These are phyloP conservation scores for Thermomyces lanuginosus DNA, from an alignment of 2,329 filamentous ascomycete species.

Conservation along the genomic window DNA sequence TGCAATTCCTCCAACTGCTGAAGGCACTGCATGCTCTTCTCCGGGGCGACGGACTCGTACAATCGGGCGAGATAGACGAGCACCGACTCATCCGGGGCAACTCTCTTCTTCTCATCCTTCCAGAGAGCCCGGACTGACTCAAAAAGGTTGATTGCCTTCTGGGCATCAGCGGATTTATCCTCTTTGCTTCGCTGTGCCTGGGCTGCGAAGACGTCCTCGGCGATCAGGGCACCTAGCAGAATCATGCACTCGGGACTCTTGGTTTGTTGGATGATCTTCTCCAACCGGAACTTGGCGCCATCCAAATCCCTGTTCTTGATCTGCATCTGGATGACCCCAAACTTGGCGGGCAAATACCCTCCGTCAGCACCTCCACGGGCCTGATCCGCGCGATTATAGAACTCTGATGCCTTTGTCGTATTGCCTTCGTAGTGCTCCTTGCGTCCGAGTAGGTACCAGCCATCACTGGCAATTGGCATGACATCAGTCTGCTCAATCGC, in stretches of 20 bases:
- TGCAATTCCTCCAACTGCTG: conserved; percentile 86
- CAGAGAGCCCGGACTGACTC: conserved; percentile 74
- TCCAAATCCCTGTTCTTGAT: conserved; percentile 71
- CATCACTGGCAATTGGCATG: conserved; percentile 90
- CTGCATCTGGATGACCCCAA: conserved; percentile 78
- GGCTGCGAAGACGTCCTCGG: conserved; percentile 77
- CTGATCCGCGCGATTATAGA: conserved; percentile 78
- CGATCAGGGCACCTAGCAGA: conserved; percentile 76
- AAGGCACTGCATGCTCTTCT: conserved; percentile 82
- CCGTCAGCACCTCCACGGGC: conserved; percentile 80
- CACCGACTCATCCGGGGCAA: conserved; percentile 68
- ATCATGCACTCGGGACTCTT: conserved; percentile 81
- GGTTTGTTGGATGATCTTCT: conserved; percentile 81
- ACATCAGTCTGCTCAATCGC: conserved; percentile 93
- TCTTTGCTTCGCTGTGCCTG: conserved; percentile 68
- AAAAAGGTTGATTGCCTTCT: conserved; percentile 70
- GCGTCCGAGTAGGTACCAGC: conserved; percentile 85
- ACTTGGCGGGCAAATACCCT: conserved; percentile 85
- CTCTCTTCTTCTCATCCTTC: conserved; percentile 81
- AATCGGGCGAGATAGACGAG: conserved; percentile 80
- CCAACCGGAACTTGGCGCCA: conserved; percentile 80
- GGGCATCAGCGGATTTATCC: conserved; percentile 69
- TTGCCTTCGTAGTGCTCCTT: conserved; percentile 79
- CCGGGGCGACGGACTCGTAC: conserved; percentile 70
- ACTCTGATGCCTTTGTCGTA: conserved; percentile 58